A percentile compares a stretch with the other conserved stretches of the same genome.
Conservation (phyloP, 352 stramenopile species). For the Phytophthora sansomeana region DNA sequence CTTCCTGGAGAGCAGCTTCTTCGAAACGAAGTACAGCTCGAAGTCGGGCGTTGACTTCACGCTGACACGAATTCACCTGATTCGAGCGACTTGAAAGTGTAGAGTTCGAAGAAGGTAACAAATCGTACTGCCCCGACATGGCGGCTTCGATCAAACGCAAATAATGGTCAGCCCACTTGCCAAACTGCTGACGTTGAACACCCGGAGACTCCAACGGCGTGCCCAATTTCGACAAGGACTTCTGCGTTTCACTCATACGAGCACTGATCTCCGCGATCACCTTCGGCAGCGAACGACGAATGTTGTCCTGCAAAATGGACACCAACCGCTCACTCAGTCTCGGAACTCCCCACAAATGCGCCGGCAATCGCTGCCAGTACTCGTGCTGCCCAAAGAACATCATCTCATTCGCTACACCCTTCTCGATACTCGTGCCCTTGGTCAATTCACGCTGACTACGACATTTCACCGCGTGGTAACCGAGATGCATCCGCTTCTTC, state of each 20-base stretch:
- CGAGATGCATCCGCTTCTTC: conserved; percentile 70
- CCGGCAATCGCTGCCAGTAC: conserved; percentile 48
- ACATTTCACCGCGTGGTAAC: conserved; percentile 91
- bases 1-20: conserved; percentile 31
- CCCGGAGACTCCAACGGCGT: conserved; percentile 30
- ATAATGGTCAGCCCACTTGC: conserved; percentile 41
- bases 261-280: conserved; percentile 54
- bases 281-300: conserved; percentile 51
- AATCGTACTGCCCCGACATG: conserved; percentile 46
- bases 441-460: conserved; percentile 76
- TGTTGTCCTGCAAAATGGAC: conserved; percentile 60
- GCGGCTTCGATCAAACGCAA: conserved; percentile 44
- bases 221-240: conserved; percentile 36
- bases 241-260: conserved; percentile 27
- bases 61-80: background rate
- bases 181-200: conserved; percentile 45
- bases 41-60: conserved; percentile 20
- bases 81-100: background rate
- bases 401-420: conserved; percentile 60
- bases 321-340: conserved; percentile 47
- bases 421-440: conserved; percentile 58
- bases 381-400: conserved; percentile 63
- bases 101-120: conserved; percentile 1
- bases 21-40: conserved; percentile 42
- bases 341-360: conserved; percentile 44